Evolutionary conservation across 1,284 basidiomycete genomes (phyloP), one percentile per base, ranked within the genome.

Genomic region (Ganoderma lingzhi): DNA sequence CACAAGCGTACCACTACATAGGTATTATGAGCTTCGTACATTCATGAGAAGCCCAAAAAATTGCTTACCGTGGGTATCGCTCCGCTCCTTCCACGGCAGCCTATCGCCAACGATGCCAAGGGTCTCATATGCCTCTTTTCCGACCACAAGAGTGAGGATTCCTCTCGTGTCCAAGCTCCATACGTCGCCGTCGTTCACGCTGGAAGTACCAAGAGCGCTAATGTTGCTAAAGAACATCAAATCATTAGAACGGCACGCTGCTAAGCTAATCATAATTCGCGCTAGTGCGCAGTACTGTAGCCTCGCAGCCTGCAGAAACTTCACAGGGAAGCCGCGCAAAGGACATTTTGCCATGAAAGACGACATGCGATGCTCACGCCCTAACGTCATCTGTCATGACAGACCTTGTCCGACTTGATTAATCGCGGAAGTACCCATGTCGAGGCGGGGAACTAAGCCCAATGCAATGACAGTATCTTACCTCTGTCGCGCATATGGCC

Each of bases 141-240:
- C 80, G 3, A 89, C 81, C n/a, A 80, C 85, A 23, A 91, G 76
- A 0, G 87, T 87, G 67, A 93, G 78, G 32, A 87, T 69, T 2
- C 88, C 88, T 12, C 87, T 83, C 1, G 84, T 79, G 73, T 92
- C 90, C 59, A 92, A 81, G 74, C 88, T 89, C 91, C 91, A 93
- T 1, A 82, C 83, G 68, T 91, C 89, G 51, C 87, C 85, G 35
- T 73, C 71, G 0, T 44, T 17, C 32, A 77, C 75, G 35, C 81
- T 75, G 5, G 75, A 44, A 3, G 80, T 77, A 3, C 82, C 75
- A 41, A 84, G 82, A 2, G 77, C 78, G 0, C 76, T 59, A 12
- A 67, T 48, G 19, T 66, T 51, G 56, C 72, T 76, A 3, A 23
- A 19, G 28, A 45, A 51, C 9, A 28, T 51, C 2, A 45, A 9